Conservation (phyloP, 2,329 filamentous ascomycete species). For the Byssoonygena ceratinophila region DNA sequence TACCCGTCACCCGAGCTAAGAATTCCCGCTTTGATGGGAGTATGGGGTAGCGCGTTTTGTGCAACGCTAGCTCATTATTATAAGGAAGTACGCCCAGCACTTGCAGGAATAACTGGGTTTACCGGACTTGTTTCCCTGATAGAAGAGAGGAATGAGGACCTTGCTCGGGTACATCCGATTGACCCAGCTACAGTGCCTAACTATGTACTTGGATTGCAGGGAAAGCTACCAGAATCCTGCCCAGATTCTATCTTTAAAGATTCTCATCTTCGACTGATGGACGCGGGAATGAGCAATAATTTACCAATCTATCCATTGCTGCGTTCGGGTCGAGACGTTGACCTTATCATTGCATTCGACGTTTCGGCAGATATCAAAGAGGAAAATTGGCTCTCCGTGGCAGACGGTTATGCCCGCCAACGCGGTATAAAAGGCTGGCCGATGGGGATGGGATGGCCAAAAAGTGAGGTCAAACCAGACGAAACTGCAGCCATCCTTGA, state of each 20-base stretch:
- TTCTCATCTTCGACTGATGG: conserved; percentile 75
- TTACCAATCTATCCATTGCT: conserved; percentile 90
- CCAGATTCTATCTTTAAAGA: conserved; percentile 63
- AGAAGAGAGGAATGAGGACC: conserved; percentile 67
- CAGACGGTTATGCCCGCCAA: conserved; percentile 84
- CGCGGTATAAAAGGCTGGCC: conserved; percentile 92
- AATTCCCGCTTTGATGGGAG: conserved; percentile 73
- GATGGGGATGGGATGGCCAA: conserved; percentile 76
- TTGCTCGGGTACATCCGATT: conserved; percentile 88
- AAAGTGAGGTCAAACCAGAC: conserved; percentile 46
- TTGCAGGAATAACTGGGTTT: conserved; percentile 65
- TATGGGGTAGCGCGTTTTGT: conserved; percentile 96
- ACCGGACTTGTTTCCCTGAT: conserved; percentile 70
- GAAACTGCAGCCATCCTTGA: conserved; percentile 57
- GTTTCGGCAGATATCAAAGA: conserved; percentile 85
- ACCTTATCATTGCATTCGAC: conserved; percentile 86
- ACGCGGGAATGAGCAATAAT: conserved; percentile 98
- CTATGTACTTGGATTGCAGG: conserved; percentile 71
- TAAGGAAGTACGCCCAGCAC: conserved; percentile 74
- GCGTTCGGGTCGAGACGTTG: conserved; percentile 75
- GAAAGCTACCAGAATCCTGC: conserved; percentile 61
- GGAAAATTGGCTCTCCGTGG: conserved; percentile 92
- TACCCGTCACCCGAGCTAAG: conserved; percentile 71
- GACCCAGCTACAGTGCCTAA: conserved; percentile 87
- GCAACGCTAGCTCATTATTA: conserved; percentile 95